Evolutionary conservation across 768 basidiomycete genomes (phyloP).

Genomic region (Boletus rufocinnamomeus): DNA sequence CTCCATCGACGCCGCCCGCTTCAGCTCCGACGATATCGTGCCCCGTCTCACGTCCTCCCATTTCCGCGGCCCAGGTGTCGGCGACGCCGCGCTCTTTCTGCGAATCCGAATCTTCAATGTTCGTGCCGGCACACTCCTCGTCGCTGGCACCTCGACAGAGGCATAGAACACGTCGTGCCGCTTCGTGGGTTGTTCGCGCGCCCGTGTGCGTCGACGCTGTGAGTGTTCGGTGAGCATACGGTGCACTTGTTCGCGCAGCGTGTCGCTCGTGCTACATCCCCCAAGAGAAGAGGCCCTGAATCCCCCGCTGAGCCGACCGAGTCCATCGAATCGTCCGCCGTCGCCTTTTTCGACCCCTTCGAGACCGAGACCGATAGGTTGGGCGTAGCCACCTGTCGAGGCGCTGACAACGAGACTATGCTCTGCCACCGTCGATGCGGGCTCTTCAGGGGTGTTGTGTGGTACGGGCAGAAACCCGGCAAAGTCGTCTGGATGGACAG

Average conservation of each 20-base stretch:
- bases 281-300: conserved; percentile 11
- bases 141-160: conserved; percentile 9
- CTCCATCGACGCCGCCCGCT: conserved; percentile 29
- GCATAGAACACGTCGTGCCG: conserved; percentile 34
- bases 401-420: neutral
- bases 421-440: neutral
- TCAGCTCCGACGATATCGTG: conserved; percentile 35
- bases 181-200: conserved; percentile 22
- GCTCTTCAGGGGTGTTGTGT: conserved; percentile 30
- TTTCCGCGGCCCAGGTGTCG: conserved; percentile 17
- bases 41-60: conserved; percentile 18
- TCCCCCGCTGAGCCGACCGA: conserved; percentile 32
- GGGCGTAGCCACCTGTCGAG: neutral
- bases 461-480: conserved; percentile 23
- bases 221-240: conserved; percentile 24
- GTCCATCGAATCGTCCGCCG: conserved; percentile 31
- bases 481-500: conserved; percentile 13
- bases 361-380: conserved; percentile 29
- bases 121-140: neutral
- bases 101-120: conserved; percentile 18
- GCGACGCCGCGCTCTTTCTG: conserved; percentile 21
- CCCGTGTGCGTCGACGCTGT: conserved; percentile 21
- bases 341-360: conserved; percentile 28
- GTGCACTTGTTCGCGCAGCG: conserved; percentile 22
- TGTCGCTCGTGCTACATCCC: conserved; percentile 7